Evolutionary conservation across 2,329 filamentous ascomycete species (phyloP), one percentile per base, ranked within the genome.

Genomic region (Annulohypoxylon truncatum): DNA sequence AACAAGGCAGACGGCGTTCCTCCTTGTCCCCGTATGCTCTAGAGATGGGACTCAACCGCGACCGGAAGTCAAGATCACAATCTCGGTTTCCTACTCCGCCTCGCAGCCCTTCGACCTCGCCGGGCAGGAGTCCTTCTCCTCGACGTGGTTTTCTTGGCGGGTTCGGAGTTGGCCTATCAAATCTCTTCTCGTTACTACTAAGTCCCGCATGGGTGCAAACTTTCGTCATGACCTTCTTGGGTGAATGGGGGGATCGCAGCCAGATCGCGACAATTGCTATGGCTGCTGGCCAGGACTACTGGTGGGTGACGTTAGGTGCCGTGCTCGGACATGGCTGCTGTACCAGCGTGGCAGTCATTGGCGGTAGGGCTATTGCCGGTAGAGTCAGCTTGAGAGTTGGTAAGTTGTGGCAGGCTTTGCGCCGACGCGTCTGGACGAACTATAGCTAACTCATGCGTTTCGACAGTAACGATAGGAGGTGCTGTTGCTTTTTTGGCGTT

Each of bases 221-320:
- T 0, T 99, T 99, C 77, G 88, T 96, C 73, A 99, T 99, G 96
- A 99, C 96, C 1, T 99, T 99, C 81, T 82, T 99, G 28, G 96
- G 96, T 40, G 96, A 99, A 79, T 99, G 96, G 96, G 96, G 96
- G 61, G 96, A 99, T 76, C 89, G 96, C 72, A 97, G 93, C 77
- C 96, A 99, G 82, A 98, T 99, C 75, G 96, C 96, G 20, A 99
- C 96, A 0, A 97, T 99, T 76, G 96, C 96, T 57, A 99, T 99
- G 96, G 96, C 96, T 52, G 95, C 96, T 31, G 96, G 96, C 18
- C 93, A 97, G 79, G 96, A 99, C 78, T 99, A 98, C 79, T 98
- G 95, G 95, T 97, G 94, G 92, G 96, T 99, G 33, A 97, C 94
- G 3, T 84, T 94, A 48, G 96, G 96, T 63, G 95, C 96, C 1